A percentile compares a stretch with the other conserved stretches of the same genome.
Conservation (phyloP, 352 stramenopile genomes). For the Globisporangium iwayamae region DNA sequence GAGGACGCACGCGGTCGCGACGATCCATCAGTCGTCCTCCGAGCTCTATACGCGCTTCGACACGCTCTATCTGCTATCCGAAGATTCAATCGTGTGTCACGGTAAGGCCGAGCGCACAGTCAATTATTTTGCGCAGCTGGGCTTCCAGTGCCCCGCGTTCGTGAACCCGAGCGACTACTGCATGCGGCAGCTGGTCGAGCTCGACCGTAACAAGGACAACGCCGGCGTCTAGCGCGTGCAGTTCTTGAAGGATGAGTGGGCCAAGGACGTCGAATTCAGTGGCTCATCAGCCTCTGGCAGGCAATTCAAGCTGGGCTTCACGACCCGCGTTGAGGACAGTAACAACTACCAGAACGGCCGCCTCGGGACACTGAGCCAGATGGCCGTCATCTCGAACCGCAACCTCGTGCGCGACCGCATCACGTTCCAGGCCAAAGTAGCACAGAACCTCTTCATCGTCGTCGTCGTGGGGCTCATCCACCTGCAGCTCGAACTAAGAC, state of each 20-base stretch:
- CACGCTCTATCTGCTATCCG: conserved; percentile 27
- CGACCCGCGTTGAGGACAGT: no score
- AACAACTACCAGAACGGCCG: no score
- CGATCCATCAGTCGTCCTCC: conserved; percentile 11
- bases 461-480: conserved; percentile 45
- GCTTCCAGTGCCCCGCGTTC: conserved; percentile 51
- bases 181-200: conserved; percentile 40
- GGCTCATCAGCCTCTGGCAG: no score
- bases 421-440: conserved; percentile 25
- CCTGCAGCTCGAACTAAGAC: conserved; percentile 33
- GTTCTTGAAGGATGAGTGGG: conserved; percentile 41
- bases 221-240: conserved; percentile 20
- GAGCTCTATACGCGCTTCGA: no score
- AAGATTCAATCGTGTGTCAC: conserved; percentile 50
- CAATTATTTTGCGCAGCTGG: conserved; percentile 52
- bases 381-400: no score
- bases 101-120: conserved; percentile 49
- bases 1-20: conserved; percentile 82
- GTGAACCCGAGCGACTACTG: conserved; percentile 70
- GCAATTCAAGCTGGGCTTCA: no score
- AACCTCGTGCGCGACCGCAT: conserved; percentile 35
- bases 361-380: no score
- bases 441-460: conserved; percentile 34
- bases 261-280: no score
- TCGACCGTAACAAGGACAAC: conserved; percentile 41